Percentiles rank a stretch among this genome's conserved stretches.
Evolutionary conservation across 345 rosid species (phyloP).

Genomic region (Erucastrum elatum): DNA sequence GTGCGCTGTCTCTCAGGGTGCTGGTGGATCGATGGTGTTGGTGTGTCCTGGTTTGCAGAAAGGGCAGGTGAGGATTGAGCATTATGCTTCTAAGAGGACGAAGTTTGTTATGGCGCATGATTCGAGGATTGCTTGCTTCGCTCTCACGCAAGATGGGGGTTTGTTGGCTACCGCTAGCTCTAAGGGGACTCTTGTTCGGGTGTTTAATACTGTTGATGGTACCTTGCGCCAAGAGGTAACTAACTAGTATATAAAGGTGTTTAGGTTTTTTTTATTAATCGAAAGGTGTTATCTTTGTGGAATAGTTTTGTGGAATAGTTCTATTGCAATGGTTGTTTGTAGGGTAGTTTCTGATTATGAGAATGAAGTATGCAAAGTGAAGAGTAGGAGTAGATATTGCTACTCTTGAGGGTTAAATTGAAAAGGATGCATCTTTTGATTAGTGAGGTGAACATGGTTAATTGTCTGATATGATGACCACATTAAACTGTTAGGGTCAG

Average conservation of each 20-base stretch:
- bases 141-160: neutral
- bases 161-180: conserved; percentile 1
- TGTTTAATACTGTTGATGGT: neutral
- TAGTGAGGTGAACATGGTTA: neutral
- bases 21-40: neutral
- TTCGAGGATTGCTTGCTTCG: neutral
- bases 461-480: neutral
- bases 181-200: neutral
- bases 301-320: neutral
- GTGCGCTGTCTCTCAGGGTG: neutral
- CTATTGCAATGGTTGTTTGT: neutral
- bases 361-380: neutral
- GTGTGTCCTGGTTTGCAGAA: neutral
- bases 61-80: neutral
- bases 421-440: neutral
- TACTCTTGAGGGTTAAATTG: neutral
- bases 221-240: neutral
- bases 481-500: neutral
- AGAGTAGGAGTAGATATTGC: no score
- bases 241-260: neutral
- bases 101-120: neutral
- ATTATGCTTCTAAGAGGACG: neutral
- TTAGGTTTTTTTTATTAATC: neutral
- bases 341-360: neutral
- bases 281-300: neutral